Evolutionary conservation across 129 eudicot genomes (phyloP).

Genomic region (Saposhnikovia divaricata): DNA sequence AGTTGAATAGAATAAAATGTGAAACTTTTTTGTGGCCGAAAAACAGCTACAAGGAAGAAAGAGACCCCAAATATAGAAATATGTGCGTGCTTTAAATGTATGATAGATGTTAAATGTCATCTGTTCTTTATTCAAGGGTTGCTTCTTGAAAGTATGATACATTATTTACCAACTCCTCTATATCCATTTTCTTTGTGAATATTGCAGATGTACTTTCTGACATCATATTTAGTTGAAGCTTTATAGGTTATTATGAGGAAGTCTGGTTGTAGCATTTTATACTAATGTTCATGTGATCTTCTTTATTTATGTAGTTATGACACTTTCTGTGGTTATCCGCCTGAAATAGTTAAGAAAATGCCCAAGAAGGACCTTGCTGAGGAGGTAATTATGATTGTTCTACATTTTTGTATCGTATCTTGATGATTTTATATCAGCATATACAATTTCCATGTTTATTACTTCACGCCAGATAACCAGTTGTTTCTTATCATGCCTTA

Average conservation of each 20-base stretch:
- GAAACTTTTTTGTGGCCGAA: background rate
- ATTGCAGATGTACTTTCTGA: background rate
- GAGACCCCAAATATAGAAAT: background rate
- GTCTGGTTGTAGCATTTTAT: background rate
- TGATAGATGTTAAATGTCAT: background rate
- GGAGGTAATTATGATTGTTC: constrained; percentile 45
- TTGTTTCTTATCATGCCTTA: background rate
- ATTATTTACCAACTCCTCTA: background rate
- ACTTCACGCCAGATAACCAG: background rate
- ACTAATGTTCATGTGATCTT: background rate
- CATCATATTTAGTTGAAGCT: background rate
- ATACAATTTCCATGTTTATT: background rate
- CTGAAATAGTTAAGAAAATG: constrained; percentile 96
- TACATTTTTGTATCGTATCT: background rate
- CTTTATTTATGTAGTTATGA: constrained; percentile 46
- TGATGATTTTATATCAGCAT: background rate
- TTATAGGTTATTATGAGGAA: background rate
- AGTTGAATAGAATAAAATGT: background rate
- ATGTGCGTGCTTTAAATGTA: background rate
- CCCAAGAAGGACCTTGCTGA: constrained; percentile 98
- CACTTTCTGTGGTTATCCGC: constrained; percentile 92
- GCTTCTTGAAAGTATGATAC: background rate
- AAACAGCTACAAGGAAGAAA: background rate
- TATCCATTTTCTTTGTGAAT: background rate
- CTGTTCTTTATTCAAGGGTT: background rate